phyloP scores from a whole-genome alignment of 208 protist genomes.

The Lotmaria passim region DNA sequence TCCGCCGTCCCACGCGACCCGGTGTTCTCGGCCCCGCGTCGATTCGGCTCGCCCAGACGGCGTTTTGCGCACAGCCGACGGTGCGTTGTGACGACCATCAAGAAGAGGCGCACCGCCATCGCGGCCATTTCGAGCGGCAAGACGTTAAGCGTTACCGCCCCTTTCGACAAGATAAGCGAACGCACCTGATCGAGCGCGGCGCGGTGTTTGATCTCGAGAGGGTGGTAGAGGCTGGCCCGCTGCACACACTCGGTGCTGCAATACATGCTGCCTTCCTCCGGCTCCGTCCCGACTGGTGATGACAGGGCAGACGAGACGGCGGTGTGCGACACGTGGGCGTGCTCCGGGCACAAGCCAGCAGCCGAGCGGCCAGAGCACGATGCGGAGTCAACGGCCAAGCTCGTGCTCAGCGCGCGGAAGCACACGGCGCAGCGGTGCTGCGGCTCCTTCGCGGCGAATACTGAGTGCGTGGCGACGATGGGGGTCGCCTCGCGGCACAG shows the following conservation, averaged over 20 bases:
- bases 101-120: slow-evolving; percentile 76
- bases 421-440: slow-evolving; percentile 57
- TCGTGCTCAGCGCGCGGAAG: slow-evolving; percentile 33
- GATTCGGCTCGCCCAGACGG: slow-evolving; percentile 30
- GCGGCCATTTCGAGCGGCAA: slow-evolving; percentile 63
- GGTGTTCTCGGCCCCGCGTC: background rate
- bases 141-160: slow-evolving; percentile 36
- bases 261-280: slow-evolving; percentile 23
- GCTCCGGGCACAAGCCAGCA: background rate
- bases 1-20: slow-evolving; percentile 3
- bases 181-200: slow-evolving; percentile 42
- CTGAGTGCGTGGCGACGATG: slow-evolving; percentile 54
- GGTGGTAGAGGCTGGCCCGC: slow-evolving; percentile 41
- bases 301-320: slow-evolving; percentile 10
- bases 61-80: slow-evolving; percentile 45
- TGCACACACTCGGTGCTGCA: slow-evolving; percentile 41
- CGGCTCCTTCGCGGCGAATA: slow-evolving; percentile 35
- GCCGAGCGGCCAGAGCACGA: background rate
- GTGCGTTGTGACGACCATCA: slow-evolving; percentile 70
- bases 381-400: background rate
- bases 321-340: background rate
- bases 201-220: slow-evolving; percentile 49
- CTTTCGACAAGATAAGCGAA: slow-evolving; percentile 48
- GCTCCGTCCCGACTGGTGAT: slow-evolving; percentile 6
- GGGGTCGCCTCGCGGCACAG: slow-evolving; percentile 50